These are phyloP conservation scores for Candida bentonensis DNA, from an alignment of 805 yeast species.

Conservation along the genomic window DNA sequence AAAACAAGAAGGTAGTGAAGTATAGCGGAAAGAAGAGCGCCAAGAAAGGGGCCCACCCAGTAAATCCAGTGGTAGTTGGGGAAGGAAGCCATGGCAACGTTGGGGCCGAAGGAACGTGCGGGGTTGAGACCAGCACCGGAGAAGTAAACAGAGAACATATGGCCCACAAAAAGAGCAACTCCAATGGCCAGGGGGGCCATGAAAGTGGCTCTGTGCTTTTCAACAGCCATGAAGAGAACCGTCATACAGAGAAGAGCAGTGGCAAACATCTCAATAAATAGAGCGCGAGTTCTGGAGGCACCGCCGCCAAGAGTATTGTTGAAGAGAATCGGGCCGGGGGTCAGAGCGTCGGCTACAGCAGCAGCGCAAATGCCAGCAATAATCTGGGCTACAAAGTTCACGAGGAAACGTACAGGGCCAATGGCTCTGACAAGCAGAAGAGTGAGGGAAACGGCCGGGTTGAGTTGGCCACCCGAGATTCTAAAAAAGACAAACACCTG, in stretches of 20 bases:
- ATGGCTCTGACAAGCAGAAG: conserved; percentile 61
- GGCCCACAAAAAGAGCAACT: conserved; percentile 66
- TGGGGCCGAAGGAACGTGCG: conserved; percentile 79
- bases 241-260: conserved; percentile 60
- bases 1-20: conserved; percentile 54
- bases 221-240: conserved; percentile 73
- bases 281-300: conserved; percentile 56
- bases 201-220: conserved; percentile 59
- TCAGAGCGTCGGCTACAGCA: conserved; percentile 7
- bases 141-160: conserved; percentile 65
- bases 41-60: conserved; percentile 80
- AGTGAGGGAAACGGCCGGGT: conserved; percentile 76
- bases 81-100: conserved; percentile 56
- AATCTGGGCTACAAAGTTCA: conserved; percentile 55
- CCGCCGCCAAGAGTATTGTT: conserved; percentile 56
- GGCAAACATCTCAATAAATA: conserved; percentile 72
- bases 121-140: conserved; percentile 92
- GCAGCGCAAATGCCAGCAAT: conserved; percentile 83
- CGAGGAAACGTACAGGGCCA: conserved; percentile 53
- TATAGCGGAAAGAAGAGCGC: conserved; percentile 50
- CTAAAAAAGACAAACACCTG: conserved; percentile 55
- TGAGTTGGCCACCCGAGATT: conserved; percentile 79
- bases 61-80: conserved; percentile 83
- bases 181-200: conserved; percentile 80
- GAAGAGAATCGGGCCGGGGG: conserved; percentile 37